These are phyloP conservation scores for Nothophoma quercina DNA, from an alignment of 2,329 filamentous ascomycete genomes.

Conservation along the genomic window DNA sequence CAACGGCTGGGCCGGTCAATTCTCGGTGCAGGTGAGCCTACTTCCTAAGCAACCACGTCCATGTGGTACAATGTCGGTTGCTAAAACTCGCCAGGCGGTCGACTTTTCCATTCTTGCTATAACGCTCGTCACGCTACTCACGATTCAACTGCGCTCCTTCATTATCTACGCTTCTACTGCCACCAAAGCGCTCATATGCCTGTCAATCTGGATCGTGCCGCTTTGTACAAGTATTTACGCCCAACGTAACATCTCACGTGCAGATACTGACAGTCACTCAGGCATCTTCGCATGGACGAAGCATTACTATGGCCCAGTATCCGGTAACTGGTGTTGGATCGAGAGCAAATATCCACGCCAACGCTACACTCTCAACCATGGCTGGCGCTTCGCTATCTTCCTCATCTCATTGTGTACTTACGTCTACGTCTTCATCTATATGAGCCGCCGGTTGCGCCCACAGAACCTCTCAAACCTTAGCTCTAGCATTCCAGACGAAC, in stretches of 20 bases:
- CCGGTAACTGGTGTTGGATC: conserved; percentile 61
- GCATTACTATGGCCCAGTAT: conserved; percentile 45
- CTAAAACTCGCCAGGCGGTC: conserved; percentile 25
- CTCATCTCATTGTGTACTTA: conserved; percentile 53
- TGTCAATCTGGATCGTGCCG: conserved; percentile 53
- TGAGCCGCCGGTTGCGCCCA: conserved; percentile 28
- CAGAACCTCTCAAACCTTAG: conserved; percentile 9
- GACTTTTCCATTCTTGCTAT: conserved; percentile 57
- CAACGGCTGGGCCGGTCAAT: conserved; percentile 57
- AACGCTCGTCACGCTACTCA: conserved; percentile 53
- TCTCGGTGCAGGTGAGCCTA: conserved; percentile 53
- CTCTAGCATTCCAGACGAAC: conserved; percentile 6
- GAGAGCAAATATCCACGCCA: conserved; percentile 46
- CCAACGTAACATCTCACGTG: not conserved
- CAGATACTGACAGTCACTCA: not conserved
- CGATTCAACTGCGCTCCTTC: conserved; percentile 48
- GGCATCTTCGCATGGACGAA: conserved; percentile 15
- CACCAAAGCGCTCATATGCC: conserved; percentile 47
- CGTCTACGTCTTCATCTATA: conserved; percentile 52
- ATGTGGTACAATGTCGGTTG: too few relatives aligned
- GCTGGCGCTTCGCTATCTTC: conserved; percentile 57
- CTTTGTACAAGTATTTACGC: conserved; percentile 45
- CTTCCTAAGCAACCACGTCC: too few relatives aligned
- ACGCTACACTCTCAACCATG: conserved; percentile 57
- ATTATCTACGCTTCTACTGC: conserved; percentile 40